Evolutionary conservation across 139 green algal genomes (phyloP).

Genomic region (Zygnema cylindricum): DNA sequence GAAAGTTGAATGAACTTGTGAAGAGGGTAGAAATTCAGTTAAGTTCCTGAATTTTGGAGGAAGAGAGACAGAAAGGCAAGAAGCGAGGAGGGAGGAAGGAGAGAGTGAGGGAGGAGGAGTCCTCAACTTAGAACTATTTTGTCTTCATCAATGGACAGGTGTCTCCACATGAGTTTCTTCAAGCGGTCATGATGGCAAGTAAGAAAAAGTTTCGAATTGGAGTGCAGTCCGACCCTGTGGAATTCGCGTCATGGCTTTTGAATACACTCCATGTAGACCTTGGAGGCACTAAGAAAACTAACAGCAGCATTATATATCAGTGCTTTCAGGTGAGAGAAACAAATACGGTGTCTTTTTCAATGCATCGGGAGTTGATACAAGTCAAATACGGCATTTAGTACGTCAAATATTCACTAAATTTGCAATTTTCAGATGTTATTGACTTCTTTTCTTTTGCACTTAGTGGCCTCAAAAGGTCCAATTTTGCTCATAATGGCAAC

Average conservation of each 20-base stretch:
- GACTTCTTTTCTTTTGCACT: background rate
- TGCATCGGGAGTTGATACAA: no score
- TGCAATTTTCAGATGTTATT: background rate
- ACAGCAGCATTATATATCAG: constrained; percentile 82
- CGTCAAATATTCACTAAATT: background rate
- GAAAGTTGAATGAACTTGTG: no score
- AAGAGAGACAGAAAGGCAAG: no score
- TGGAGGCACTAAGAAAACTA: constrained; percentile 76
- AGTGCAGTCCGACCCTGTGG: constrained; percentile 81
- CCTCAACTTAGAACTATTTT: no score
- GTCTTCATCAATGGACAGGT: no score
- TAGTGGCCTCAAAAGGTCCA: background rate
- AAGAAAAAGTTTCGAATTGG: constrained; percentile 89
- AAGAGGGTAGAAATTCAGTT: no score
- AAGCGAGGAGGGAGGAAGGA: no score
- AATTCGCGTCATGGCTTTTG: constrained; percentile 93
- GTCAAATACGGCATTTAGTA: no score
- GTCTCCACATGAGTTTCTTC: constrained; percentile 96
- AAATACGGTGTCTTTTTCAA: no score
- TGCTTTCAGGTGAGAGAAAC: constrained; percentile 82
- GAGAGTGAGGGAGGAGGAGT: no score
- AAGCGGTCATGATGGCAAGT: constrained; percentile 82
- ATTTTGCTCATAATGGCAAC: no score
- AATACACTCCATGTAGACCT: constrained; percentile 91
- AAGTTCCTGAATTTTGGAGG: no score